Evolutionary conservation across 2,329 filamentous ascomycete species (phyloP).

Genomic region (Hymenoscyphus fraxineus): DNA sequence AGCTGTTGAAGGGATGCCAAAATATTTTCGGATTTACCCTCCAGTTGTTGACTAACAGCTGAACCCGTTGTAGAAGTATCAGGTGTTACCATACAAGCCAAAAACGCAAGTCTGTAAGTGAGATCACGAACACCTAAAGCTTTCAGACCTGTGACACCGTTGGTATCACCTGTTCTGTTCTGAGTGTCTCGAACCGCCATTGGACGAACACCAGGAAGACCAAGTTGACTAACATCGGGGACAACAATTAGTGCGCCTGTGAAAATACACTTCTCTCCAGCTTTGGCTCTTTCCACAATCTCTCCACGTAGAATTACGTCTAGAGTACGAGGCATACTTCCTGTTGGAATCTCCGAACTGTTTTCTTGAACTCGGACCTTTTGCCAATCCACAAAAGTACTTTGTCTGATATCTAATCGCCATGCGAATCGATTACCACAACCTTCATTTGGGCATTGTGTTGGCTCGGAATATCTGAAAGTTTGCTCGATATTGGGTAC

Average conservation of each 20-base stretch:
- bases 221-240: conserved; percentile 91
- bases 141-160: conserved; percentile 83
- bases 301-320: conserved; percentile 94
- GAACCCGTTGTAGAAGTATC: conserved; percentile 80
- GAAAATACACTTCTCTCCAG: conserved; percentile 97
- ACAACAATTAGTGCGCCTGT: conserved; percentile 95
- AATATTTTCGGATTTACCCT: conserved; percentile 76
- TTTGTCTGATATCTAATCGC: conserved; percentile 94
- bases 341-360: conserved; percentile 95
- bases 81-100: conserved; percentile 92
- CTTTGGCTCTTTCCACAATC: conserved; percentile 95
- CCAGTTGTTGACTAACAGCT: conserved; percentile 62
- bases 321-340: conserved; percentile 97
- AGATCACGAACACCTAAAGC: conserved; percentile 90
- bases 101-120: conserved; percentile 93
- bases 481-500: conserved; percentile 94
- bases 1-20: conserved; percentile 77
- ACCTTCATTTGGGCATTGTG: conserved; percentile 83
- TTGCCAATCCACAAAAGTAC: conserved; percentile 98
- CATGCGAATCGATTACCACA: conserved; percentile 91
- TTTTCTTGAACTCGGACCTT: conserved; percentile 98
- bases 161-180: conserved; percentile 72
- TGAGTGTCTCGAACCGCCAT: conserved; percentile 81
- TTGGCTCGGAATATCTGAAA: conserved; percentile 95
- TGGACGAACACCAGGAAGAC: conserved; percentile 78